Evolutionary conservation across 345 rosid genomes (phyloP).

Genomic region (Citropsis articulata): DNA sequence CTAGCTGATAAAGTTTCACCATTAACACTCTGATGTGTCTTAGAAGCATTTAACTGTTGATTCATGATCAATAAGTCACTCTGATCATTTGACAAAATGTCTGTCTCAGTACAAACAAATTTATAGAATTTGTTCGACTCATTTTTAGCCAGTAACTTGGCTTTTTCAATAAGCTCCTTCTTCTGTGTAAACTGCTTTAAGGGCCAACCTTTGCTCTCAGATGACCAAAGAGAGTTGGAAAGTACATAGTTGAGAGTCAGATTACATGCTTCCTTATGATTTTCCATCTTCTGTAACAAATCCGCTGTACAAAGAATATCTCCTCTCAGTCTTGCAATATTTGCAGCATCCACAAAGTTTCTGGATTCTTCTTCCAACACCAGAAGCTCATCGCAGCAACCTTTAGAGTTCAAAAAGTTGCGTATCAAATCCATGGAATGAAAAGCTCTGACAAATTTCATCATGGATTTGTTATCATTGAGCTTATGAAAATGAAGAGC

Average conservation of each 20-base stretch:
- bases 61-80: conserved; percentile 24
- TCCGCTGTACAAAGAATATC: conserved; percentile 33
- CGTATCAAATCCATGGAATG: conserved; percentile 22
- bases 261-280: conserved; percentile 29
- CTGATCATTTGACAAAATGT: conserved; percentile 21
- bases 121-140: conserved; percentile 25
- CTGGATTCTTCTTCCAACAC: conserved; percentile 32
- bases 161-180: conserved; percentile 35
- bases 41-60: conserved; percentile 29
- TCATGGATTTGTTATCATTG: conserved; percentile 30
- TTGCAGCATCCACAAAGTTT: conserved; percentile 38
- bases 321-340: conserved; percentile 36
- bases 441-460: conserved; percentile 34
- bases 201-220: conserved; percentile 46
- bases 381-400: conserved; percentile 37
- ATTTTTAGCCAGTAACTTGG: conserved; percentile 30
- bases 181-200: conserved; percentile 30
- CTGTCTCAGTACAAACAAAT: conserved; percentile 26
- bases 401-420: conserved; percentile 26
- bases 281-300: conserved; percentile 33
- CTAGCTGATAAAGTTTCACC: conserved; percentile 42
- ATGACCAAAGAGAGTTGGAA: conserved; percentile 41
- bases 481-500: not conserved
- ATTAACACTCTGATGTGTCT: conserved; percentile 18
- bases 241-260: conserved; percentile 33